These are phyloP conservation scores for Fusarium burgessii DNA, from an alignment of 2,329 filamentous ascomycete species.

Conservation along the genomic window DNA sequence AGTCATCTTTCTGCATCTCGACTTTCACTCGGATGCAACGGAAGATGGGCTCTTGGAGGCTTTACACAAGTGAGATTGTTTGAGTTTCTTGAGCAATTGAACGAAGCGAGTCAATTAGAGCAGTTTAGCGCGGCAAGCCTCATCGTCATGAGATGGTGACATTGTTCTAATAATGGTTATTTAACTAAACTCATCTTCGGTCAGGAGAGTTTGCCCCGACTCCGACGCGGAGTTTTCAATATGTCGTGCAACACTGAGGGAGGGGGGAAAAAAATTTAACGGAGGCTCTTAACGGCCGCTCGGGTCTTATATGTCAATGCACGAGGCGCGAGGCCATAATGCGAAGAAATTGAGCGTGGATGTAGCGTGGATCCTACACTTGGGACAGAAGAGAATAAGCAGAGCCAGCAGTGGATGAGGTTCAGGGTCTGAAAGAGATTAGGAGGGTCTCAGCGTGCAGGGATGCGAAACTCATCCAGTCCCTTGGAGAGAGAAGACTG, in stretches of 20 bases:
- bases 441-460: conserved; percentile 38
- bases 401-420: conserved; percentile 23
- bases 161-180: conserved; percentile 19
- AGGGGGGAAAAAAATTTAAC: background rate
- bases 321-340: conserved; percentile 25
- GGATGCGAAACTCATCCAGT: conserved; percentile 41
- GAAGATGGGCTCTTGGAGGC: conserved; percentile 17
- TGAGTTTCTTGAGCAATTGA: conserved; percentile 16
- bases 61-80: conserved; percentile 26
- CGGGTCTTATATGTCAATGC: conserved; percentile 25
- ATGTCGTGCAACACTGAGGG: background rate
- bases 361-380: conserved; percentile 27
- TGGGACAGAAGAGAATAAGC: conserved; percentile 20
- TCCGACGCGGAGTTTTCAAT: conserved; percentile 29
- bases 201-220: conserved; percentile 28
- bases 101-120: conserved; percentile 15
- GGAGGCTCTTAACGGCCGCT: conserved; percentile 26
- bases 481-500: conserved; percentile 10
- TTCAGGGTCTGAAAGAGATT: conserved; percentile 43
- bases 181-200: conserved; percentile 9
- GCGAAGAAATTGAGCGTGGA: conserved; percentile 34
- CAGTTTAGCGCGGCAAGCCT: conserved; percentile 25
- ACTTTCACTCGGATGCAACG: conserved; percentile 38
- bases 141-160: conserved; percentile 37
- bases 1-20: conserved; percentile 5